These are phyloP conservation scores for Apophysomyces sp. DNA, from an alignment of 371 early-diverging fungal species.

Conservation along the genomic window DNA sequence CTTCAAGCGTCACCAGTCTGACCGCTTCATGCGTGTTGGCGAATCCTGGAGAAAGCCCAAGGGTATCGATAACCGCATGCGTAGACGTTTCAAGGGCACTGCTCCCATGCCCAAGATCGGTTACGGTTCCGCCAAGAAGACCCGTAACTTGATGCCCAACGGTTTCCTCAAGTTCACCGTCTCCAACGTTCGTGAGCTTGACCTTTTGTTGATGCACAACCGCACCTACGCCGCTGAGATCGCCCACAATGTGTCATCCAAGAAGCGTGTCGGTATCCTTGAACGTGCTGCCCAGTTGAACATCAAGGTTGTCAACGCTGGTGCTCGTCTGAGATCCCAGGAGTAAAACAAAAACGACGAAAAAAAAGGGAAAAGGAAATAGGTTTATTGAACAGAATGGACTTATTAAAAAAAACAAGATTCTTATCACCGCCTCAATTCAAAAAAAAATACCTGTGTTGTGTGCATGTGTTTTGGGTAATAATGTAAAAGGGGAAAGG, in stretches of 20 bases:
- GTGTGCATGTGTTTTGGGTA: neutral
- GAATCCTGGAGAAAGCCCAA: slow-evolving; percentile 99
- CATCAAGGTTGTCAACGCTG: slow-evolving; percentile 97
- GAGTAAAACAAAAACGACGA: slow-evolving; percentile 54
- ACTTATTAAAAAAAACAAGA: slow-evolving; percentile 7
- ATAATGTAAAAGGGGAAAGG: neutral
- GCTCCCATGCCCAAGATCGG: slow-evolving; percentile 99
- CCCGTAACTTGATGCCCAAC: slow-evolving; percentile 96
- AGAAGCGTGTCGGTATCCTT: slow-evolving; percentile 96
- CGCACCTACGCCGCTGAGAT: slow-evolving; percentile 99
- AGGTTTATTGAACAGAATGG: neutral
- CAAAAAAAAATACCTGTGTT: neutral
- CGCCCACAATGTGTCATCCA: slow-evolving; percentile 96
- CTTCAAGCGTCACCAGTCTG: slow-evolving; percentile 99
- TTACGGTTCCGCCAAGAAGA: slow-evolving; percentile 96
- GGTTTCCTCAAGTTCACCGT: slow-evolving; percentile 99
- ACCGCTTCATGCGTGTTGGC: slow-evolving; percentile 95
- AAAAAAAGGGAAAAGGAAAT: neutral
- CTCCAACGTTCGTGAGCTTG: slow-evolving; percentile 94
- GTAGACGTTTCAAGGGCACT: slow-evolving; percentile 98
- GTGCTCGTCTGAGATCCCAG: slow-evolving; percentile 93
- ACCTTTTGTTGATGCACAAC: slow-evolving; percentile 99
- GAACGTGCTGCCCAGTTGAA: slow-evolving; percentile 98
- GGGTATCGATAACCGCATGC: slow-evolving; percentile 99
- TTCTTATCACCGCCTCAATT: neutral